These are phyloP conservation scores for Penicillium cosmopolitanum DNA, from an alignment of 495 filamentous ascomycete species.

Conservation along the genomic window DNA sequence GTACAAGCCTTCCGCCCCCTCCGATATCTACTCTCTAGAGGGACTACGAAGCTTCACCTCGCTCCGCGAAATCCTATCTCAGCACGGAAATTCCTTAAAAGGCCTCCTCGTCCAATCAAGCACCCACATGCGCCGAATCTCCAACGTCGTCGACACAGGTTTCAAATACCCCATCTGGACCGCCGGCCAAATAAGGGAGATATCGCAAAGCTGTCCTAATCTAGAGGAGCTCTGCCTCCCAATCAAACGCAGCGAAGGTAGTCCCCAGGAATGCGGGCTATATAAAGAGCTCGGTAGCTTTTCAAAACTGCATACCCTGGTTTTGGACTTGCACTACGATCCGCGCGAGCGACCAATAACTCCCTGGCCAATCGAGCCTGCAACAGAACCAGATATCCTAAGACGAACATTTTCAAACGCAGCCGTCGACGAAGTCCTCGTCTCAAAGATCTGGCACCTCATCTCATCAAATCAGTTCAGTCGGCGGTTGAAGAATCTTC, in stretches of 20 bases:
- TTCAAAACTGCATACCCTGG: neutral
- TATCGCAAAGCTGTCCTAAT: neutral
- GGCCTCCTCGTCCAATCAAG: constrained; percentile 1
- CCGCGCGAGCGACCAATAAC: neutral
- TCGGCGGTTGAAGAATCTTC: constrained; percentile 3
- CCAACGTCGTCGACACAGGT: neutral
- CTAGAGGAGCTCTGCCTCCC: constrained; percentile 1
- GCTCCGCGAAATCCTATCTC: constrained; percentile 1
- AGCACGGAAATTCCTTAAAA: neutral
- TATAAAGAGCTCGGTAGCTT: neutral
- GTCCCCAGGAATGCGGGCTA: constrained; percentile 1
- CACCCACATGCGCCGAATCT: neutral
- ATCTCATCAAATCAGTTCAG: neutral
- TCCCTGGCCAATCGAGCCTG: neutral
- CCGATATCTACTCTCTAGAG: neutral
- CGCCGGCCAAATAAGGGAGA: neutral
- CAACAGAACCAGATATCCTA: neutral
- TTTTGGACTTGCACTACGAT: constrained; percentile 1
- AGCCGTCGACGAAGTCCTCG: neutral
- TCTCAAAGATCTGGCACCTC: constrained; percentile 1
- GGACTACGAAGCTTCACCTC: constrained; percentile 2
- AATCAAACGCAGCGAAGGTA: neutral
- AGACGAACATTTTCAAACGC: neutral
- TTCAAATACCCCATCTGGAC: constrained; percentile 4
- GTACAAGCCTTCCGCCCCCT: neutral